phyloP scores from a whole-genome alignment of 2,329 filamentous ascomycete species.

The Sporothrix curviconia region DNA sequence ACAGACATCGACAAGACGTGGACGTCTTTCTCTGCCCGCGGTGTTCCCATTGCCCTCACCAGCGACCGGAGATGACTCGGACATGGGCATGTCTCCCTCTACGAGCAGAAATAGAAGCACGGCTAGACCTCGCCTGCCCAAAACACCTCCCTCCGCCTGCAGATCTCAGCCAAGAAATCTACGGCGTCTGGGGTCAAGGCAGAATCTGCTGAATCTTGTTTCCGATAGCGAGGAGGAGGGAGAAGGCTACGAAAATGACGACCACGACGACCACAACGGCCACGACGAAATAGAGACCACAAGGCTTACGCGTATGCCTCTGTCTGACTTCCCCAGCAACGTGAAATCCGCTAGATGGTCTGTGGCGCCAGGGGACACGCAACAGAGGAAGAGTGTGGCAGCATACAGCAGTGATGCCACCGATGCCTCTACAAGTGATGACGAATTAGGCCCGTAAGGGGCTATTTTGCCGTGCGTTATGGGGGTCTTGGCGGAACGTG shows the following conservation, averaged over 20 bases:
- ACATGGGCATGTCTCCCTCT: too few relatives aligned
- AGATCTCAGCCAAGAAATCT: neutral
- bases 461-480: too few relatives aligned
- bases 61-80: neutral
- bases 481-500: too few relatives aligned
- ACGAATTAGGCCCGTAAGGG: constrained; percentile 20
- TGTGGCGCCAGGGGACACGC: too few relatives aligned
- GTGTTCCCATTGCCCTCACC: neutral
- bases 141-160: neutral
- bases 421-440: constrained; percentile 14
- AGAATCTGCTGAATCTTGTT: constrained; percentile 11
- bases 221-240: constrained; percentile 14
- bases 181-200: neutral
- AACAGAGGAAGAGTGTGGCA: neutral
- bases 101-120: neutral
- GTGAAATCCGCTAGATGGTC: neutral
- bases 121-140: neutral
- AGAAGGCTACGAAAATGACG: neutral
- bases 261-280: neutral
- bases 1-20: neutral
- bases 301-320: neutral
- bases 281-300: neutral
- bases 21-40: neutral
- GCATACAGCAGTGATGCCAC: neutral
- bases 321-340: neutral